These are phyloP conservation scores for Globisporangium canariense DNA, from an alignment of 352 stramenopile species.

Conservation along the genomic window DNA sequence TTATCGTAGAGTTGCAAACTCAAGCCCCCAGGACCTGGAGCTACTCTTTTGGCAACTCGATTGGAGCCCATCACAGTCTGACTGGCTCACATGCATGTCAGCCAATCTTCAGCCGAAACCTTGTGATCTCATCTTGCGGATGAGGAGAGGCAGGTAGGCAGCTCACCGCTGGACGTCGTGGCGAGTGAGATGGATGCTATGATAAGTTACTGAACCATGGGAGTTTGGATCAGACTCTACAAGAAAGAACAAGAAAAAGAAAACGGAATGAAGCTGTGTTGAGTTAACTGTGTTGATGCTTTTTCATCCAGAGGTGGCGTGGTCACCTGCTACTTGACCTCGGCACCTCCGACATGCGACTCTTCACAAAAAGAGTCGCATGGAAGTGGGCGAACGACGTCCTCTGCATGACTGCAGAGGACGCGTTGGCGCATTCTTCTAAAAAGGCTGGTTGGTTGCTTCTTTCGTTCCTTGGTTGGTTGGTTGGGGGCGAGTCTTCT, in stretches of 20 bases:
- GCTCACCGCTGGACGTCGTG: too few relatives aligned
- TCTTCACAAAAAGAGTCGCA: neutral
- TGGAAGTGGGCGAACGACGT: conserved; percentile 6
- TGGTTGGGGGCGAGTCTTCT: neutral
- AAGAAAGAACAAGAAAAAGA: neutral
- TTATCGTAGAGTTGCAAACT: too few relatives aligned
- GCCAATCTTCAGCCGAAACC: too few relatives aligned
- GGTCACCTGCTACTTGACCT: conserved; percentile 21
- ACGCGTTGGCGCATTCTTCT: conserved; percentile 13
- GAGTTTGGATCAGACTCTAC: too few relatives aligned
- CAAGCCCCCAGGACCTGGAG: too few relatives aligned
- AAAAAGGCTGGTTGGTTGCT: conserved; percentile 10
- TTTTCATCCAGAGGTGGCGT: conserved; percentile 15
- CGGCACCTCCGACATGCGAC: conserved; percentile 12
- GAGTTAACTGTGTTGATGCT: neutral
- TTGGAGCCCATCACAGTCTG: too few relatives aligned
- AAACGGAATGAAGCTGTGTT: conserved; percentile 1
- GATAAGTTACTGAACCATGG: too few relatives aligned
- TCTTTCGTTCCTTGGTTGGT: neutral
- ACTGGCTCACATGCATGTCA: too few relatives aligned
- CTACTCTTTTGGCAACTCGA: too few relatives aligned
- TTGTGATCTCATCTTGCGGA: too few relatives aligned
- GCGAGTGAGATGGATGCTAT: too few relatives aligned
- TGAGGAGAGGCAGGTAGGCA: too few relatives aligned
- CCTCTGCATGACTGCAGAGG: neutral